Evolutionary conservation across 805 yeast genomes (phyloP), one percentile per base, ranked within the genome.

Genomic region (Candida manassasensis): DNA sequence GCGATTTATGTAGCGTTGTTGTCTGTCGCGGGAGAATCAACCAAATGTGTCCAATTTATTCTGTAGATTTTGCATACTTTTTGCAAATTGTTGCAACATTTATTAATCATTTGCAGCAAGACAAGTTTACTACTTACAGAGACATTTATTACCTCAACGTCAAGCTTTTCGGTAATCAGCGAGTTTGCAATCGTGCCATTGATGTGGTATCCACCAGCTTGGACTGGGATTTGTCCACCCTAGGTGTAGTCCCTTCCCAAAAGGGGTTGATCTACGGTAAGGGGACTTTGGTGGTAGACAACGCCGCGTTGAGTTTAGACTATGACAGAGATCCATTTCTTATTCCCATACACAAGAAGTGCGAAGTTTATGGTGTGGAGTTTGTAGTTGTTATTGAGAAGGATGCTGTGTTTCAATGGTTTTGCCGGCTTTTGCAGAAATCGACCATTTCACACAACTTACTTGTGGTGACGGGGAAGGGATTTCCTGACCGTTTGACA

Each of bases 91-190:
- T 19, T 41, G 21, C 21, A 8, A 18, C 13, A 11, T 24, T 24
- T n/a, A 34, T 36, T 11, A 15, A 30, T 3, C 45, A 42, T 19
- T 12, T 35, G 21, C 14, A 29, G 13, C 21, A 34, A 16, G 21
- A 38, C 2, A 36, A 35, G 11, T 24, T 44, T 2, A 60, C 71
- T 1, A 67, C 84, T 1, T 64, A 65, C 35, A 57, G 88, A 41
- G 85, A 80, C 43, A 38, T 81, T 0, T 81, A 63, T 55, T 81
- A 81, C 51, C 63, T 63, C 33, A 79, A 79, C 47, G 82, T 77
- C 2, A 56, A 55, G 12, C 45, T 79, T 13, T 81, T 77, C 50
- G 41, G 50, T 3, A 45, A 29, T 15, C 87, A 81, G 47, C 10
- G 43, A 0, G 47, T 41, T 3, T 72, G 75, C 1, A 69, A 71